Evolutionary conservation across 352 stramenopile genomes (phyloP).

Genomic region (Globisporangium orthogonon): DNA sequence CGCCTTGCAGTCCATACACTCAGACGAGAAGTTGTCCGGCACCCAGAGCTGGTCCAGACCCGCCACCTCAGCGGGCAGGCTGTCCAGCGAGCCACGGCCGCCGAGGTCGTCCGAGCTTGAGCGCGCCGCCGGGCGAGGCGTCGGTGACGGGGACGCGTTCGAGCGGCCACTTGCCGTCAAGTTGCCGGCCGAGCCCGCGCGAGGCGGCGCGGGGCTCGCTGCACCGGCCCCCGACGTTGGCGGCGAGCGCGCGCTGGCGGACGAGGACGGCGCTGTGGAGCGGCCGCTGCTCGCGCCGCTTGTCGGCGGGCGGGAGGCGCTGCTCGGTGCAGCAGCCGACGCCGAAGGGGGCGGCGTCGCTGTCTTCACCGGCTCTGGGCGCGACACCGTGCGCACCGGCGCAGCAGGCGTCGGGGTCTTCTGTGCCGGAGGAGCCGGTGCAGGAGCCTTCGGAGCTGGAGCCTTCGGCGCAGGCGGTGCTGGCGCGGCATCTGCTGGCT

Average conservation of each 20-base stretch:
- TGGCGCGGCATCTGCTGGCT: slow-evolving; percentile 3
- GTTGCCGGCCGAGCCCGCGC: slow-evolving; percentile 2
- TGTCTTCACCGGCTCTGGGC: slow-evolving; percentile 6
- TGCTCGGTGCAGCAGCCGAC: slow-evolving; percentile 3
- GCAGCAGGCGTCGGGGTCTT: not conserved
- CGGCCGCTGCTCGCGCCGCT: slow-evolving; percentile 1
- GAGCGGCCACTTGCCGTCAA: not conserved
- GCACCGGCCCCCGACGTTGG: slow-evolving; percentile 18
- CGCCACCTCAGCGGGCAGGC: slow-evolving; percentile 46
- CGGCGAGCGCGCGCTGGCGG: slow-evolving; percentile 18
- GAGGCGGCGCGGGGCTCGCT: slow-evolving; percentile 5
- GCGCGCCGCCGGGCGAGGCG: slow-evolving; percentile 12
- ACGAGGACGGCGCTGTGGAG: slow-evolving; percentile 14
- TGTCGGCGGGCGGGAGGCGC: slow-evolving; percentile 1
- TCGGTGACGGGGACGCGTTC: slow-evolving; percentile 3
- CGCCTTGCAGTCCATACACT: slow-evolving; percentile 87
- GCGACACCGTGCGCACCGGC: slow-evolving; percentile 6
- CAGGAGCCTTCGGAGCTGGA: slow-evolving; percentile 2
- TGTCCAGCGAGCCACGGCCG: slow-evolving; percentile 46
- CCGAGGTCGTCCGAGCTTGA: slow-evolving; percentile 15
- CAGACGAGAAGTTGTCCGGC: slow-evolving; percentile 79
- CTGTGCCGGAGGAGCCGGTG: slow-evolving; percentile 1
- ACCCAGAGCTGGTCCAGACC: slow-evolving; percentile 84
- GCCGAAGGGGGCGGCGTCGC: slow-evolving; percentile 10
- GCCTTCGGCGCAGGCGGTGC: not conserved